Base-by-base conservation (phyloP, 805 yeast species). In the Candida maesae region DNA sequence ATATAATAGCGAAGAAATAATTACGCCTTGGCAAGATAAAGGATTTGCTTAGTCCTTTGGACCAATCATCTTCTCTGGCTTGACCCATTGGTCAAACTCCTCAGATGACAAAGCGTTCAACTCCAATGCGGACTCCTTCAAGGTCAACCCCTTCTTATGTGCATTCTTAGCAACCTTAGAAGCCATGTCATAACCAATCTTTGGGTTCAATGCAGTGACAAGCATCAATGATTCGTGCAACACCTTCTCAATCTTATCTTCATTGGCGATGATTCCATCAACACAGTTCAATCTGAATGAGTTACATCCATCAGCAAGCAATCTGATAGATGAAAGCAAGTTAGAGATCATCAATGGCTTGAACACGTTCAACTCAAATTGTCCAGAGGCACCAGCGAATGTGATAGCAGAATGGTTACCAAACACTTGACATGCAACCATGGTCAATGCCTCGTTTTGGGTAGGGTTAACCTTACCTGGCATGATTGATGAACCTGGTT, bases 401-500 rank as follows among this genome's bases (percentile, higher is more conserved):
- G 98, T 90, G 69, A 93, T 86, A 50, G 96, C 79, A 33, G 96
- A 69, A 69, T 93, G 82, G 81, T 93, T 93, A 66, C 99, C 99
- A 64, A 93, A 88, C 20, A 93, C 97, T 75, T 93, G 99, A 50
- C 93, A 79, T 64, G 96, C 89, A 47, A 91, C 96, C 95, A 93
- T 95, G 51, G 98, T 93, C 65, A 93, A 72, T 41, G 99, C 99
- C 76, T 93, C 99, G 67, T 90, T 90, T 74, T 93, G 99, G 42
- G 99, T 93, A 52, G 99, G 99, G 78, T 93, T 93, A 50, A 93
- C 97, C 73, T 93, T 93, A 64, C 99, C 99, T 39, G 99, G 99
- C 99, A 93, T 93, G 68, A 93, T 93, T 21, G 97, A 89, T 45
- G 97, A 88, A 61, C 99, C 99, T 43, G 99, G 99, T 73, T 93